These are phyloP conservation scores for Penicillium sp. DNA, from an alignment of 2,329 filamentous ascomycete genomes.

Conservation along the genomic window DNA sequence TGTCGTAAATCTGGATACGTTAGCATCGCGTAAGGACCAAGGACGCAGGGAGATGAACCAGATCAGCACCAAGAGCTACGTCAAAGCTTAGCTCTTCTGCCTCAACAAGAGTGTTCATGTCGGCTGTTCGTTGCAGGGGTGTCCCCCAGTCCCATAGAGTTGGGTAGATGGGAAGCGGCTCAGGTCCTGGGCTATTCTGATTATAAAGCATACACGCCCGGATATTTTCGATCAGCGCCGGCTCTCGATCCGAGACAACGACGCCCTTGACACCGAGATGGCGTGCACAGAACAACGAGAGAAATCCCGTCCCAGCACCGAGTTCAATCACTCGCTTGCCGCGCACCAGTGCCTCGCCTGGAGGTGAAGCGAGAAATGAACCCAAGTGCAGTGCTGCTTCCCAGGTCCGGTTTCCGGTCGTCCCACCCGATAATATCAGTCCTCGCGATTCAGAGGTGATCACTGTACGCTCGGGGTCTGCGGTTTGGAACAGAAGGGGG, in stretches of 20 bases:
- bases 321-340: slow-evolving; percentile 57
- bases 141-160: slow-evolving; percentile 43
- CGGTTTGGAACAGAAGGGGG: slow-evolving; percentile 17
- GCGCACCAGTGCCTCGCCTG: slow-evolving; percentile 44
- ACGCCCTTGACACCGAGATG: slow-evolving; percentile 51
- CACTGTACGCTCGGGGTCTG: slow-evolving; percentile 19
- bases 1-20: slow-evolving; percentile 54
- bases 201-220: slow-evolving; percentile 36
- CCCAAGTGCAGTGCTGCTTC: slow-evolving; percentile 61
- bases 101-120: slow-evolving; percentile 3
- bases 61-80: slow-evolving; percentile 39
- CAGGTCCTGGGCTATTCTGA: slow-evolving; percentile 7
- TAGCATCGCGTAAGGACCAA: slow-evolving; percentile 1
- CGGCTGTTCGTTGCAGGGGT: slow-evolving; percentile 18
- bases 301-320: slow-evolving; percentile 61
- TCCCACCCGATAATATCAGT: slow-evolving; percentile 53
- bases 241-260: slow-evolving; percentile 58
- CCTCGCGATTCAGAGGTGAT: slow-evolving; percentile 51
- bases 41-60: slow-evolving; percentile 25
- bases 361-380: slow-evolving; percentile 49
- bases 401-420: slow-evolving; percentile 64
- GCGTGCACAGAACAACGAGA: slow-evolving; percentile 59
- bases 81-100: slow-evolving; percentile 26
- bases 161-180: slow-evolving; percentile 24
- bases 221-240: slow-evolving; percentile 37